A percentile compares a stretch with the other conserved stretches of the same genome.
phyloP scores from a whole-genome alignment of 768 basidiomycete genomes.

The Serendipita sp. region DNA sequence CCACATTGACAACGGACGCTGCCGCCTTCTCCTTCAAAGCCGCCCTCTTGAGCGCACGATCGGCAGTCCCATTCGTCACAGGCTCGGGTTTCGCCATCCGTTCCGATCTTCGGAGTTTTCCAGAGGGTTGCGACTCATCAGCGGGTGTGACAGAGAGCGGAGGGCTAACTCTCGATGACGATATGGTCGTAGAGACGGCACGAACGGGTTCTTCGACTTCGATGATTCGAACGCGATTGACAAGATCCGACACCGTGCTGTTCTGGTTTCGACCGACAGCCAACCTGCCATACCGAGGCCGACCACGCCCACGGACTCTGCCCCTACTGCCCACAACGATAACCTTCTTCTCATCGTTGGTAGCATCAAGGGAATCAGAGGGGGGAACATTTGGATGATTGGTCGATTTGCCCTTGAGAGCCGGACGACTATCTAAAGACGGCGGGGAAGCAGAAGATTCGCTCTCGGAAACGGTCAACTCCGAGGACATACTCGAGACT shows the following conservation, averaged over 20 bases:
- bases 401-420: neutral
- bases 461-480: slow-evolving; percentile 3
- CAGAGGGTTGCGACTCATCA: neutral
- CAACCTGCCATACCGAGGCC: neutral
- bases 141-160: neutral
- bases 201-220: neutral
- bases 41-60: neutral
- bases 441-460: slow-evolving; percentile 3
- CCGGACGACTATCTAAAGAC: neutral
- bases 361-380: neutral
- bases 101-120: neutral
- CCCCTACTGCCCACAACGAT: neutral
- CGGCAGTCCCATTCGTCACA: neutral
- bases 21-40: neutral
- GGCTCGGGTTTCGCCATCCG: neutral
- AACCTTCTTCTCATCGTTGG: neutral
- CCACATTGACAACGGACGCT: neutral
- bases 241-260: neutral
- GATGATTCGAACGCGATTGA: neutral
- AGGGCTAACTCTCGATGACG: neutral
- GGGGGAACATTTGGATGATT: neutral
- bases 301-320: neutral
- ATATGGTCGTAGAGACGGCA: too few species aligned
- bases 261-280: neutral
- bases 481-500: neutral